Evolutionary conservation across 257 asterid genomes (phyloP).

Genomic region (Petunia axillaris): DNA sequence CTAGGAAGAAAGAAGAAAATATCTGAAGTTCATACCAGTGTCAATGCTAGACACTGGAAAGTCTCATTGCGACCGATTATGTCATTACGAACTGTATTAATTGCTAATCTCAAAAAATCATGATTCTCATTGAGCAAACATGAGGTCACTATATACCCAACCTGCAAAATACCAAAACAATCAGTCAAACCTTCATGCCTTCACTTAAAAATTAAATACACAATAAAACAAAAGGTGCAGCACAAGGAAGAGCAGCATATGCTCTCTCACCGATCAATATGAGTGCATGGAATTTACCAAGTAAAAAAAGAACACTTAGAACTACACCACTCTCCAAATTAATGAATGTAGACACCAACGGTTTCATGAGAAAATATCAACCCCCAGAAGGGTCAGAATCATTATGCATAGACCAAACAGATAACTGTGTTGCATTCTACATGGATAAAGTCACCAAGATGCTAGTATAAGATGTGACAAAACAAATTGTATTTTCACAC

Average conservation of each 20-base stretch:
- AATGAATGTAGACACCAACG: background rate
- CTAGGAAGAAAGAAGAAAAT: constrained; percentile 18
- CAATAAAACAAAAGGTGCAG: background rate
- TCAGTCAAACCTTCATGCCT: constrained; percentile 28
- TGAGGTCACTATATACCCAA: constrained; percentile 96
- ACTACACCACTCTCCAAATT: background rate
- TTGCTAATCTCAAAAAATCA: constrained; percentile 94
- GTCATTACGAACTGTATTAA: constrained; percentile 95
- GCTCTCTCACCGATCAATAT: background rate
- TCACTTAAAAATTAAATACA: background rate
- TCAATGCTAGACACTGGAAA: constrained; percentile 97
- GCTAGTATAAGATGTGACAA: background rate
- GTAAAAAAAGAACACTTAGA: background rate
- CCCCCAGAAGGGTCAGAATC: constrained; percentile 8
- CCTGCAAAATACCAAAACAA: constrained; percentile 57
- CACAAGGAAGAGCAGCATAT: constrained; percentile 15
- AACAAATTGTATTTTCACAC: background rate
- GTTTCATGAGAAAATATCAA: constrained; percentile 17
- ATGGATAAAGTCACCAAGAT: background rate
- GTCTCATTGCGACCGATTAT: constrained; percentile 99
- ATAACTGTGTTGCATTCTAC: background rate
- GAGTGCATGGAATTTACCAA: background rate
- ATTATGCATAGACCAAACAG: constrained; percentile 1
- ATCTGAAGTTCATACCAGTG: constrained; percentile 65
- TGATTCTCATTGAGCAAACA: constrained; percentile 97